Evolutionary conservation across 2,329 filamentous ascomycete genomes (phyloP).

Genomic region (Fusarium fujikuroi): DNA sequence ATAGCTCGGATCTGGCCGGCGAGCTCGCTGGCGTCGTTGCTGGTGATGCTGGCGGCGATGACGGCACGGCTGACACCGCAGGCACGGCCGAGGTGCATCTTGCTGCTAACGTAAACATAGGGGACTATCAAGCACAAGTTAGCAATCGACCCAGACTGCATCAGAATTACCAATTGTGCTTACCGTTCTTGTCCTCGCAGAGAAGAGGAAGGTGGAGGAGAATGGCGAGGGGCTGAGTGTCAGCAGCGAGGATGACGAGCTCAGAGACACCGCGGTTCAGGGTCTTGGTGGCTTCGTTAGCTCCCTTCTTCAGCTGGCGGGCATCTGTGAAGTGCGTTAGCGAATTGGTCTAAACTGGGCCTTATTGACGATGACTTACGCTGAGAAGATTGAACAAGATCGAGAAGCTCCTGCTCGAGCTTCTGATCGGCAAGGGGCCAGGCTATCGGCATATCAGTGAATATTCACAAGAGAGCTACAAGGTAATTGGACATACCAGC

Average conservation of each 20-base stretch:
- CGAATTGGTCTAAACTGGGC: background rate
- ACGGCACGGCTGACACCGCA: constrained; percentile 90
- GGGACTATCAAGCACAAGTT: constrained; percentile 46
- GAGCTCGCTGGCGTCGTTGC: constrained; percentile 90
- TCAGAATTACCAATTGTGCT: constrained; percentile 2
- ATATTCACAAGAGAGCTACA: background rate
- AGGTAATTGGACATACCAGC: constrained; percentile 34
- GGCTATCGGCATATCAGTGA: constrained; percentile 55
- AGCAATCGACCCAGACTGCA: constrained; percentile 1
- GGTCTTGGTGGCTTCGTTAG: constrained; percentile 73
- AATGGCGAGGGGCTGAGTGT: constrained; percentile 88
- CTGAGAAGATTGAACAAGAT: constrained; percentile 78
- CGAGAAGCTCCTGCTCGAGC: constrained; percentile 83
- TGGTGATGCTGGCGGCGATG: constrained; percentile 88
- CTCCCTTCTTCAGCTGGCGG: constrained; percentile 85
- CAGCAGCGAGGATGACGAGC: constrained; percentile 88
- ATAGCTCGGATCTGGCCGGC: constrained; percentile 86
- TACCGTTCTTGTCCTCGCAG: constrained; percentile 78
- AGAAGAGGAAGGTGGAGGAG: constrained; percentile 89
- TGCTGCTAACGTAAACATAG: constrained; percentile 77
- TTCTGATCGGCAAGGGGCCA: constrained; percentile 79
- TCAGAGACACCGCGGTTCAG: constrained; percentile 92
- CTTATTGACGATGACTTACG: constrained; percentile 47
- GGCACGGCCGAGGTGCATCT: constrained; percentile 88
- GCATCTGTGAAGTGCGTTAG: constrained; percentile 54